Percentiles rank a stretch among this genome's conserved stretches.
Conservation (phyloP, 768 basidiomycete species). For the Pleurotus platypus region DNA sequence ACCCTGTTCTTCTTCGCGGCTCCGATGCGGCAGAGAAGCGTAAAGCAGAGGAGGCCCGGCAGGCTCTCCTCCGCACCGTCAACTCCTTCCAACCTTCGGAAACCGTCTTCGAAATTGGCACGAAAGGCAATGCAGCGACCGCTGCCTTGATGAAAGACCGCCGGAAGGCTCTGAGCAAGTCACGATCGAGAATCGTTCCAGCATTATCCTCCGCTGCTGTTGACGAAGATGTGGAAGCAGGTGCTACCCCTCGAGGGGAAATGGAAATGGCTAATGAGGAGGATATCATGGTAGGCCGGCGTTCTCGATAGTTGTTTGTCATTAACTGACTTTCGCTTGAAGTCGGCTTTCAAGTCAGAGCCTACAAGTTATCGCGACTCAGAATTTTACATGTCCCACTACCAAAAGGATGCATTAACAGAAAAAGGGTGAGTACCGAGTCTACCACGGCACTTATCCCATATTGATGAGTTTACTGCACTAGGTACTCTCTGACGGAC, state of each 20-base stretch:
- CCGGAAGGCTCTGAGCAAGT: slow-evolving; percentile 70
- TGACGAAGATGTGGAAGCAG: slow-evolving; percentile 28
- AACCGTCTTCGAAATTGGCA: slow-evolving; percentile 88
- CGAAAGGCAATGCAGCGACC: slow-evolving; percentile 60
- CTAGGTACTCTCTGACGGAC: slow-evolving; percentile 84
- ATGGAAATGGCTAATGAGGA: slow-evolving; percentile 77
- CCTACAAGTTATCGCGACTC: slow-evolving; percentile 64
- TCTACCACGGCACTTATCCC: neutral
- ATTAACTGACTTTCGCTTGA: slow-evolving; percentile 6
- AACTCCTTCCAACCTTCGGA: slow-evolving; percentile 82
- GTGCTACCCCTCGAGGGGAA: slow-evolving; percentile 28
- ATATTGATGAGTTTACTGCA: neutral
- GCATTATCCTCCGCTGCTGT: slow-evolving; percentile 26
- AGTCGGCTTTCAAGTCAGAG: slow-evolving; percentile 64
- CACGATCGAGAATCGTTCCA: slow-evolving; percentile 39
- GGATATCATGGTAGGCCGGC: slow-evolving; percentile 60
- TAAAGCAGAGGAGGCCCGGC: slow-evolving; percentile 51
- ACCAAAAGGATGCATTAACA: slow-evolving; percentile 79
- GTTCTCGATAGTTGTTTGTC: no score
- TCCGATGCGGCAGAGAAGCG: slow-evolving; percentile 29
- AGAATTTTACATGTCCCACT: slow-evolving; percentile 90
- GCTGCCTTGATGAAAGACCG: slow-evolving; percentile 86
- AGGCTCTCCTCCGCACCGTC: slow-evolving; percentile 68
- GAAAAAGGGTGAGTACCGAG: slow-evolving; percentile 78
- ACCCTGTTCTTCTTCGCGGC: slow-evolving; percentile 63